Evolutionary conservation across 768 basidiomycete species (phyloP), one percentile per base, ranked within the genome.

Genomic region (Cyathus striatus): DNA sequence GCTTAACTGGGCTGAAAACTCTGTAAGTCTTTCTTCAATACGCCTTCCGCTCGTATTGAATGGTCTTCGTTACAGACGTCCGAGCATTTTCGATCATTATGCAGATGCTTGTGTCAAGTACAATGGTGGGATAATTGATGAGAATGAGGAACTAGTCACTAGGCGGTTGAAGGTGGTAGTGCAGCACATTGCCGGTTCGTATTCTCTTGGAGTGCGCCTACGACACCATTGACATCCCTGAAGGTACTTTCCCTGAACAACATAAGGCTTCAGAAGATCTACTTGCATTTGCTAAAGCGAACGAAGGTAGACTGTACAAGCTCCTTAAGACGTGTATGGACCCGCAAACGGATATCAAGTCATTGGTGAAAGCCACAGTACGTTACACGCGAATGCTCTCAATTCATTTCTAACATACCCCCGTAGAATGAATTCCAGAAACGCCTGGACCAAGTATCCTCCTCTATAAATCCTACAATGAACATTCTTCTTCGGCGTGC

Each of bases 111-210:
- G 90, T 58, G 75, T 88, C 46, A 73, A 80, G 38, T 79, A 93
- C 57, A 98, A 97, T 54, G 93, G 92, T 1, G 95, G 95, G 1
- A 73, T 92, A 35, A 87, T 96, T 39, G 93, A 96, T 52, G 78
- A 86, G 48, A 72, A 91, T 48, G 88, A 89, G 54, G 86, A 87
- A 35, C 55, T 55, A 1, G 65, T 89, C 33, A 66, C 62, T 9
- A 72, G 69, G 13, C 71, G 70, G 38, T 67, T 96, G 23, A 75
- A 76, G 33, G 52, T 50, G 4, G 54, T 80, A 13, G 75, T 82
- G 43, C 73, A 78, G 45, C 67, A 74, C 24, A 60, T 93, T 10
- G 71, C 88, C 33, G 57, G 90, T 90, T 49, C 22, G 78, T 66
- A 38, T 18, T 12, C 41, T 17, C n/a, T n/a, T n/a, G n/a, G n/a